Evolutionary conservation across 345 rosid species (phyloP).

Genomic region (Combretum micranthum): DNA sequence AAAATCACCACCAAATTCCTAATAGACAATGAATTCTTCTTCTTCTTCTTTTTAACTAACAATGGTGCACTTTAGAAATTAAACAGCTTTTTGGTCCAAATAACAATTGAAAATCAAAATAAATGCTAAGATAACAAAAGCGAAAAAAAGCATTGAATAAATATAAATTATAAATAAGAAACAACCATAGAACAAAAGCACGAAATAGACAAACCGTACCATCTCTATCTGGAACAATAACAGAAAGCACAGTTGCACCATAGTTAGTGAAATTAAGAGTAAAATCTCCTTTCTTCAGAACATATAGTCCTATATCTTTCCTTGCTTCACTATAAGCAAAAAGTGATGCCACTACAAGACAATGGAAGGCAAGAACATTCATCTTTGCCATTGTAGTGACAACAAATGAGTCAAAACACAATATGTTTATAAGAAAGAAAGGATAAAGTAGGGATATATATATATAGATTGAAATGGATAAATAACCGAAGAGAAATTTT

Average conservation of each 20-base stretch:
- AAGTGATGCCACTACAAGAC: not conserved
- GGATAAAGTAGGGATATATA: not conserved
- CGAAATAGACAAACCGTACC: slow-evolving; percentile 19
- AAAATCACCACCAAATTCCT: not conserved
- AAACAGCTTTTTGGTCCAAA: no score
- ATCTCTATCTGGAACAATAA: slow-evolving; percentile 48
- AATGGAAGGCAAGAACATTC: not conserved
- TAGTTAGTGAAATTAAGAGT: slow-evolving; percentile 49
- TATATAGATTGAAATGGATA: not conserved
- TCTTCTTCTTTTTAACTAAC: no score
- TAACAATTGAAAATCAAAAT: no score
- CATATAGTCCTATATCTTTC: slow-evolving; percentile 21
- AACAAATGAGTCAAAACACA: no score
- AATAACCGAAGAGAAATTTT: not conserved
- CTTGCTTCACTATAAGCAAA: not conserved
- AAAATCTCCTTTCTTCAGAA: slow-evolving; percentile 38
- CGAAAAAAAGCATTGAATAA: no score
- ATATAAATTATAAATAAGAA: no score
- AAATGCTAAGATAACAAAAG: not conserved
- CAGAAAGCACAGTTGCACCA: slow-evolving; percentile 64
- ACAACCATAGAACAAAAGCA: no score
- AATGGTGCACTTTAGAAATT: no score
- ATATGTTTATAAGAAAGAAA: not conserved
- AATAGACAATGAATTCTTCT: no score
- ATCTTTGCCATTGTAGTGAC: no score